Conservation (phyloP, 1,284 basidiomycete species). For the Afroboletus lepidellus region DNA sequence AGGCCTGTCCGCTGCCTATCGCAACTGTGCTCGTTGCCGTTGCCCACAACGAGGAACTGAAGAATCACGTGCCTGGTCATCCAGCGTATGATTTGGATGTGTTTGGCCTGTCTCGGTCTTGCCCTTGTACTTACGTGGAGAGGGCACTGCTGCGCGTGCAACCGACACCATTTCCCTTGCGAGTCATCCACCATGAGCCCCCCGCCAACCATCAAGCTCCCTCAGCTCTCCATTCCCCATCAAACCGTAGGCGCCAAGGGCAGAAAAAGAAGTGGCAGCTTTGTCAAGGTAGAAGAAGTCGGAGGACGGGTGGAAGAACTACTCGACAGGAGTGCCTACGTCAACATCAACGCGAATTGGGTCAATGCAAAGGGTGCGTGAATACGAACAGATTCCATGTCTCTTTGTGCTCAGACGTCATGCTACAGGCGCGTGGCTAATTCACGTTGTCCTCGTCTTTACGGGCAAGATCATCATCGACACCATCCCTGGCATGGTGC, state of each 20-base stretch:
- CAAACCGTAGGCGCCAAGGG: conserved; percentile 40
- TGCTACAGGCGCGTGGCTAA: conserved; percentile 88
- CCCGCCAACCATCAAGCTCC: conserved; percentile 49
- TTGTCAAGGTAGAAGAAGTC: conserved; percentile 88
- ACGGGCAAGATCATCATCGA: conserved; percentile 92
- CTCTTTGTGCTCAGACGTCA: conserved; percentile 3
- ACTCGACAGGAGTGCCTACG: conserved; percentile 79
- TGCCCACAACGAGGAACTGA: too few species aligned
- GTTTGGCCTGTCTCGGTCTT: conserved; percentile 10
- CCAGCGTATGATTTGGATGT: conserved; percentile 17
- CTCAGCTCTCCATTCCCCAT: conserved; percentile 44
- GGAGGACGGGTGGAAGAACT: conserved; percentile 77
- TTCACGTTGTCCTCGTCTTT: conserved; percentile 92
- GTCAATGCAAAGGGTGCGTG: conserved; percentile 93
- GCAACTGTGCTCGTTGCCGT: too few species aligned
- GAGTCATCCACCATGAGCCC: conserved; percentile 38
- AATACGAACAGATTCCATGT: background rate
- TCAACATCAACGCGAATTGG: conserved; percentile 96
- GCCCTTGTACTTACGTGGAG: background rate
- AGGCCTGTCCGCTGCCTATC: too few species aligned
- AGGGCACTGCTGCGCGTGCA: background rate
- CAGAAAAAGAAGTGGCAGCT: conserved; percentile 71
- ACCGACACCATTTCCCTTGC: background rate
- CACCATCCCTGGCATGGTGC: conserved; percentile 90
- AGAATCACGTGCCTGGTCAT: background rate